Evolutionary conservation across 2,329 filamentous ascomycete genomes (phyloP).

Genomic region (Sclerotiophoma versabilis): DNA sequence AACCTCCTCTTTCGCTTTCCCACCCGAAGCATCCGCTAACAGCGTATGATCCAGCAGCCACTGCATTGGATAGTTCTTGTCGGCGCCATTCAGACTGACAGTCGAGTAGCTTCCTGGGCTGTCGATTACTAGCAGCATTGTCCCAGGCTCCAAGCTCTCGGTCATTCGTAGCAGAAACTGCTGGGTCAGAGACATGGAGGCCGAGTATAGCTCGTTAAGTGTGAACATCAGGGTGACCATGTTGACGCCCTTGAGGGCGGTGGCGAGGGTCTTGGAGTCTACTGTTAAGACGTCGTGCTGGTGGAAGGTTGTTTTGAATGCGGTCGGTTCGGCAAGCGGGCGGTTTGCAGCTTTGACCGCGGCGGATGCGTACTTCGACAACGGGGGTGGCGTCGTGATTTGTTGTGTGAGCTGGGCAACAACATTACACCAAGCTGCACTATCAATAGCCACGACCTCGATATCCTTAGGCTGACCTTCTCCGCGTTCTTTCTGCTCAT

Average conservation of each 20-base stretch:
- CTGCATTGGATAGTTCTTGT: conserved; percentile 86
- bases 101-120: conserved; percentile 94
- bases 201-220: conserved; percentile 90
- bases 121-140: conserved; percentile 84
- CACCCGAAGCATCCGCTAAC: conserved; percentile 46
- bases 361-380: conserved; percentile 58
- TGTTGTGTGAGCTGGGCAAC: conserved; percentile 64
- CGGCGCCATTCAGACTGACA: conserved; percentile 64
- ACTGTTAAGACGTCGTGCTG: conserved; percentile 60
- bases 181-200: conserved; percentile 77
- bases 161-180: conserved; percentile 76
- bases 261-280: conserved; percentile 45
- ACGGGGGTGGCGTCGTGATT: conserved; percentile 59
- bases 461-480: conserved; percentile 3
- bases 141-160: conserved; percentile 61
- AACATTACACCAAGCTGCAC: conserved; percentile 77
- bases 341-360: conserved; percentile 52
- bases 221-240: conserved; percentile 91
- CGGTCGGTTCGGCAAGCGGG: conserved; percentile 42
- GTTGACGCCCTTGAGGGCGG: conserved; percentile 38
- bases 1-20: conserved; percentile 21
- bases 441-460: conserved; percentile 75
- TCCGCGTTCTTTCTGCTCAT: conserved; percentile 2
- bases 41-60: conserved; percentile 89
- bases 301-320: conserved; percentile 52